Percentiles rank a stretch among this genome's conserved stretches.
Evolutionary conservation across 78 protist genomes (phyloP).

Genomic region (Dictyostelium purpureum): DNA sequence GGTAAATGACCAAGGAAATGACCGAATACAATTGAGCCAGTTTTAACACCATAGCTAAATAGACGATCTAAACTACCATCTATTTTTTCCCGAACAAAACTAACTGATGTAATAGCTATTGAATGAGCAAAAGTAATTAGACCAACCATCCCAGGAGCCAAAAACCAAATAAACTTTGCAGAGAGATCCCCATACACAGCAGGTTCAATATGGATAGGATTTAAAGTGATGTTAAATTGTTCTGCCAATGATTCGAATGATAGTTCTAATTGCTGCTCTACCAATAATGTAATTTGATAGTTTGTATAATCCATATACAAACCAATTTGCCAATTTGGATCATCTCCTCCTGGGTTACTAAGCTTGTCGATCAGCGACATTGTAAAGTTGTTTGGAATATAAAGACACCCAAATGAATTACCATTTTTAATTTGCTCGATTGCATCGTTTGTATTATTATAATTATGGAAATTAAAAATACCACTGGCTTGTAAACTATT

Average conservation of each 20-base stretch:
- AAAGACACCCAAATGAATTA: background rate
- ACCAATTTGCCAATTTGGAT: background rate
- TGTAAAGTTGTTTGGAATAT: conserved; percentile 25
- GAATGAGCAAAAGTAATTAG: conserved; percentile 36
- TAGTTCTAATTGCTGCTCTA: conserved; percentile 5
- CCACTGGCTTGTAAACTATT: background rate
- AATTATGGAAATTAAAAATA: background rate
- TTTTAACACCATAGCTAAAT: conserved; percentile 34
- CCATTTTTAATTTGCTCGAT: conserved; percentile 20
- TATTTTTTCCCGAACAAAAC: conserved; percentile 39
- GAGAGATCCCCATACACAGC: conserved; percentile 52
- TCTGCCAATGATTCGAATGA: background rate
- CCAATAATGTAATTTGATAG: conserved; percentile 22
- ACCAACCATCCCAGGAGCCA: conserved; percentile 77
- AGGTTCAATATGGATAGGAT: conserved; percentile 5
- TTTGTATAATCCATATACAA: conserved; percentile 43
- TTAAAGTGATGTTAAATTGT: background rate
- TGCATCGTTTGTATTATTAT: background rate
- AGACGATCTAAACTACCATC: conserved; percentile 74
- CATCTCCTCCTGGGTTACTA: background rate
- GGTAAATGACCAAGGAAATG: conserved; percentile 32
- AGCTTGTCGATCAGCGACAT: background rate
- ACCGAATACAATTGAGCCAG: conserved; percentile 9
- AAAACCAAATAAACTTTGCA: conserved; percentile 47
- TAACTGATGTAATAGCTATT: conserved; percentile 24